phyloP scores from a whole-genome alignment of 2,329 filamentous ascomycete species.

The Paracamarosporium sp. region DNA sequence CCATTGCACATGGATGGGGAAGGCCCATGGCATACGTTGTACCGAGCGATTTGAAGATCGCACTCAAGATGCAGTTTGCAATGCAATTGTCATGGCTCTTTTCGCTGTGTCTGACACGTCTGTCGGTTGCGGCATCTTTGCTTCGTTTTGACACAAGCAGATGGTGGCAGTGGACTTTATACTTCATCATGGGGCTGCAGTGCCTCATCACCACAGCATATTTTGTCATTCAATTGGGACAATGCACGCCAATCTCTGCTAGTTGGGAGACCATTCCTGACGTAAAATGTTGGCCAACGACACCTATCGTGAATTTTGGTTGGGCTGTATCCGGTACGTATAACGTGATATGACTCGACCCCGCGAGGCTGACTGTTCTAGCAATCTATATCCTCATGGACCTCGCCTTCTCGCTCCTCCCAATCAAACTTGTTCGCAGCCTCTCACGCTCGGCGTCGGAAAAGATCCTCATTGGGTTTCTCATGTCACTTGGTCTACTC shows the following conservation, averaged over 20 bases:
- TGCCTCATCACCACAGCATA: slow-evolving; percentile 26
- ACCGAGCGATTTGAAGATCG: slow-evolving; percentile 16
- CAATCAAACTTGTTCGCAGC: slow-evolving; percentile 29
- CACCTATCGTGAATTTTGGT: slow-evolving; percentile 27
- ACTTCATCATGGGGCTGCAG: slow-evolving; percentile 31
- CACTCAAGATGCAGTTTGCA: slow-evolving; percentile 30
- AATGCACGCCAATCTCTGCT: slow-evolving; percentile 29
- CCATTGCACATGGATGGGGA: slow-evolving; percentile 31
- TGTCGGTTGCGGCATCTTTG: slow-evolving; percentile 34
- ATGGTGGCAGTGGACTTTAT: slow-evolving; percentile 28
- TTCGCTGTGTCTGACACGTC: slow-evolving; percentile 25
- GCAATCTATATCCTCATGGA: slow-evolving; percentile 34
- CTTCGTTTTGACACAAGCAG: slow-evolving; percentile 26
- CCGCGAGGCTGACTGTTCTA: slow-evolving; percentile 5
- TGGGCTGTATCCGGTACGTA: slow-evolving; percentile 32
- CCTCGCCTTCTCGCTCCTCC: slow-evolving; percentile 32
- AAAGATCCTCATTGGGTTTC: slow-evolving; percentile 29
- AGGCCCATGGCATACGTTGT: slow-evolving; percentile 24
- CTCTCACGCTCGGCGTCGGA: slow-evolving; percentile 27
- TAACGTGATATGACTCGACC: background rate
- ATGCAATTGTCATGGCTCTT: slow-evolving; percentile 34
- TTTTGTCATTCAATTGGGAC: slow-evolving; percentile 33
- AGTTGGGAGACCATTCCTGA: slow-evolving; percentile 30
- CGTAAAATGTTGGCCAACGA: slow-evolving; percentile 29
- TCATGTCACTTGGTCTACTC: slow-evolving; percentile 32